Evolutionary conservation across 2,329 filamentous ascomycete genomes (phyloP).

Genomic region (Endocalyx cinctus): DNA sequence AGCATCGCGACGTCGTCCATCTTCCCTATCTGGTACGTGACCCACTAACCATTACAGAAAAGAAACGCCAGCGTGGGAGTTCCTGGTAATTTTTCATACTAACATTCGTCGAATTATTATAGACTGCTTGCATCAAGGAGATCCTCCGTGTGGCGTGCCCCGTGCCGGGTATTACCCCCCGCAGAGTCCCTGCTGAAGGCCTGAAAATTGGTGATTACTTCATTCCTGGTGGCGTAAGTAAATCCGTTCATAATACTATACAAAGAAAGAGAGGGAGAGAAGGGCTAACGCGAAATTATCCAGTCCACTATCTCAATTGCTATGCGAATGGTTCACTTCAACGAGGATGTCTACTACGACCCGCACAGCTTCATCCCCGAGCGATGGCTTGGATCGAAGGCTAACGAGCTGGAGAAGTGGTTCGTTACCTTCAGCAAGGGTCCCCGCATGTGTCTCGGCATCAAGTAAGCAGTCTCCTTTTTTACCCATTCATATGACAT

Average conservation of each 20-base stretch:
- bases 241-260: conserved; percentile 1
- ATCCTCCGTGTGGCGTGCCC: conserved; percentile 7
- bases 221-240: conserved; percentile 5
- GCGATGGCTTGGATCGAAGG: conserved; percentile 7
- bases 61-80: too few species aligned
- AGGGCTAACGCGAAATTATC: too few species aligned
- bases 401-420: conserved; percentile 11
- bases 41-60: not conserved
- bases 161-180: conserved; percentile 9
- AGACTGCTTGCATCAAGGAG: conserved; percentile 9
- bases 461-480: too few species aligned
- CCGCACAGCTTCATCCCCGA: conserved; percentile 9
- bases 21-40: conserved; percentile 9
- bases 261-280: too few species aligned
- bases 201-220: conserved; percentile 6
- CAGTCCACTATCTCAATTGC: conserved; percentile 9
- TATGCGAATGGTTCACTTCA: conserved; percentile 8
- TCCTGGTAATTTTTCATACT: too few species aligned
- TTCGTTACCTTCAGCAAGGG: conserved; percentile 11
- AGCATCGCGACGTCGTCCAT: conserved; percentile 7
- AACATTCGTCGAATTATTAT: not conserved
- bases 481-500: too few species aligned
- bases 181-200: conserved; percentile 6
- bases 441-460: conserved; percentile 7
- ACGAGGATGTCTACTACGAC: conserved; percentile 5